Evolutionary conservation across 1,284 basidiomycete species (phyloP).

Genomic region (Ustanciosporium gigantosporum): DNA sequence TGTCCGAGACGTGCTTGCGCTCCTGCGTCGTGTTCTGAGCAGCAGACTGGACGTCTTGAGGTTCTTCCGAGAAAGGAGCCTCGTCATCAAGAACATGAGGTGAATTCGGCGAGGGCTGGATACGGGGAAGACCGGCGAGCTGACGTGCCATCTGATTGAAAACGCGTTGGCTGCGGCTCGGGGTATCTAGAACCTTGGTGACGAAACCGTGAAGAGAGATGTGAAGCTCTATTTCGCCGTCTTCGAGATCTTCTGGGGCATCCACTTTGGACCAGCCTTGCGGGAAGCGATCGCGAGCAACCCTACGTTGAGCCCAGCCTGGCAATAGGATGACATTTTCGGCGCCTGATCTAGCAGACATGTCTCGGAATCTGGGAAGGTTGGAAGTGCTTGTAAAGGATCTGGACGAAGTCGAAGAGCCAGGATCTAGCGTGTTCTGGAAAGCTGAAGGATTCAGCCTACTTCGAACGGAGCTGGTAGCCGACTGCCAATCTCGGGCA

Average conservation of each 20-base stretch:
- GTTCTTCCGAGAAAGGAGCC: conserved; percentile 20
- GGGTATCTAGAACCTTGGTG: conserved; percentile 16
- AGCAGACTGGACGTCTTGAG: background rate
- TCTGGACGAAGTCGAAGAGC: conserved; percentile 11
- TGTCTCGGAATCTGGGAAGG: conserved; percentile 10
- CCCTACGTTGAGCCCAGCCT: conserved; percentile 36
- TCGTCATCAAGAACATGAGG: conserved; percentile 10
- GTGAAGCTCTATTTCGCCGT: conserved; percentile 41
- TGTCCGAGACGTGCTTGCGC: conserved; percentile 15
- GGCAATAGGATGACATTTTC: conserved; percentile 31
- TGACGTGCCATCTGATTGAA: conserved; percentile 46
- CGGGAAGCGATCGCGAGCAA: conserved; percentile 36
- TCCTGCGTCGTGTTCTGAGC: background rate
- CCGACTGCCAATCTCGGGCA: conserved; percentile 26
- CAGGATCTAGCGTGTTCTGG: conserved; percentile 1
- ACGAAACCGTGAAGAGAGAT: conserved; percentile 30
- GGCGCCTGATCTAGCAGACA: conserved; percentile 13
- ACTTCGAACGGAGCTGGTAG: conserved; percentile 16
- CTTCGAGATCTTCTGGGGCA: conserved; percentile 33
- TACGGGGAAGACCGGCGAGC: conserved; percentile 29
- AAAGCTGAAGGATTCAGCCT: background rate
- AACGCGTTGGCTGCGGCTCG: conserved; percentile 32
- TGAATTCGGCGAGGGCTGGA: conserved; percentile 6
- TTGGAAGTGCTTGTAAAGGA: background rate
- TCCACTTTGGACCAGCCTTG: conserved; percentile 33